Evolutionary conservation across 257 asterid species (phyloP), one percentile per base, ranked within the genome.

Genomic region (Cruciata laevipes): DNA sequence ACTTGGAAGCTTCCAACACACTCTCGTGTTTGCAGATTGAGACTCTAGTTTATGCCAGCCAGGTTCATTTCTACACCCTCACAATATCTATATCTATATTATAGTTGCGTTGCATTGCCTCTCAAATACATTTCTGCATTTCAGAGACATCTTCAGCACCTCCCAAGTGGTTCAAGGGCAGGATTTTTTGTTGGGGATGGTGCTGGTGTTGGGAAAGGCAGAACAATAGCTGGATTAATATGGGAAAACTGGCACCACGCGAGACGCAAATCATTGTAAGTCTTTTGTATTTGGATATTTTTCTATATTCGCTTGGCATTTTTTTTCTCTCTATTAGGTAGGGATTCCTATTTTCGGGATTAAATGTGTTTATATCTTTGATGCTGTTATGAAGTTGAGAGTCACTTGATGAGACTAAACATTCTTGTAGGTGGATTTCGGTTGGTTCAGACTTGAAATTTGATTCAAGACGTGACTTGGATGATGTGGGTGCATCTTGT

Each of bases 151-250:
- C 88, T 81, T 76, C 97, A 94, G 77, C 91, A 86, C 84, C 96
- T 94, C 53, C 83, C 95, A 35, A 80, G 72, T 78, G 91, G 96
- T 82, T 75, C 79, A 61, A 84, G 97, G 83, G 99, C 97, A 65
- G 99, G 99, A 2, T 94, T 94, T 88, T 94, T 94, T 79, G 84
- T 90, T 67, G 97, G 99, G 72, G 99, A 94, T 88, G 97, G 97
- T 77, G 99, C 99, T 79, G 97, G 99, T 71, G 94, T 90, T 72
- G 99, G 99, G 61, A 94, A 94, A 84, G 99, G 97, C 58, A 82
- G 99, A 81, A 94, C 97, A 61, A 84, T 94, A 73, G 99, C 97
- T 55, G 99, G 99, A 55, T 78, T 94, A 68, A 94, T 94, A 82
- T 88, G 97, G 96, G 97, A 94, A 76, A 94, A 94, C 75, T 94